Evolutionary conservation across 2,329 filamentous ascomycete species (phyloP).

Genomic region (Cladosporium velox): DNA sequence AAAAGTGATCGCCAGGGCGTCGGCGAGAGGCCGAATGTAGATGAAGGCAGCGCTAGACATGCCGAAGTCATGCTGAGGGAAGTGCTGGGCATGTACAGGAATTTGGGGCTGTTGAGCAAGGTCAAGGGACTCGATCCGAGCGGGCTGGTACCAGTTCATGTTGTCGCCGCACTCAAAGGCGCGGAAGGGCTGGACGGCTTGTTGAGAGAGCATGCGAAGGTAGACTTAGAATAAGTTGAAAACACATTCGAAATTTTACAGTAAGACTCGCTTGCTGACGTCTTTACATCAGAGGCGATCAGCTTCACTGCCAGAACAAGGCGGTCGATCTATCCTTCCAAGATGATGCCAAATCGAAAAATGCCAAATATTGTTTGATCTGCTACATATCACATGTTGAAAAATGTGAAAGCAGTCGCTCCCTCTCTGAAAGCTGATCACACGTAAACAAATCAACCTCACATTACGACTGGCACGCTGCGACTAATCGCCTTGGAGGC

Average conservation of each 20-base stretch:
- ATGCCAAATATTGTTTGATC: not conserved
- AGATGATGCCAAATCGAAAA: not conserved
- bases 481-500: not conserved
- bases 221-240: not conserved
- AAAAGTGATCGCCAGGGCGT: constrained; percentile 32
- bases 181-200: constrained; percentile 58
- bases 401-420: not conserved
- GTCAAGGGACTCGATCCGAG: constrained; percentile 57
- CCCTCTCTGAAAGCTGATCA: not conserved
- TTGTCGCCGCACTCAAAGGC: constrained; percentile 70
- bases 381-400: not conserved
- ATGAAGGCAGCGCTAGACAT: constrained; percentile 38
- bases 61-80: constrained; percentile 68
- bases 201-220: not conserved
- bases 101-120: constrained; percentile 67
- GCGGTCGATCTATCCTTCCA: not conserved
- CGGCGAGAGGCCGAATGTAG: constrained; percentile 26
- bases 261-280: not conserved
- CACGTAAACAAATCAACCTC: not conserved
- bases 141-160: constrained; percentile 72
- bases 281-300: not conserved
- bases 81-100: constrained; percentile 68
- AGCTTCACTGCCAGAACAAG: not conserved
- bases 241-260: not conserved
- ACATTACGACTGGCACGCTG: not conserved